Percentiles rank a stretch among this genome's conserved stretches.
Evolutionary conservation across 768 basidiomycete species (phyloP).

Genomic region (Kwoniella dejecticola): DNA sequence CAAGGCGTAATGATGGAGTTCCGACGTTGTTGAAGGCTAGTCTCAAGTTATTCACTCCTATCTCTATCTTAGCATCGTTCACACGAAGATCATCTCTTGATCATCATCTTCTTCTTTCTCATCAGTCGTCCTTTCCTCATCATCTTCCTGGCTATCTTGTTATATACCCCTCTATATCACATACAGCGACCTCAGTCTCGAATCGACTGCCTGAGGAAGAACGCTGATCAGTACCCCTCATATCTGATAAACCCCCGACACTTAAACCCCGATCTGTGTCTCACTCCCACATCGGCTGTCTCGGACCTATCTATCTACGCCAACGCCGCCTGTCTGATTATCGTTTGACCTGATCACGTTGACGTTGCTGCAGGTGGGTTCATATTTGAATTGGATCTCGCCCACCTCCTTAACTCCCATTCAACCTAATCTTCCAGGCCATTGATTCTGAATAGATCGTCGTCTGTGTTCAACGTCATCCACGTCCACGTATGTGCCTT

Average conservation of each 20-base stretch:
- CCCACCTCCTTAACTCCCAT: background rate
- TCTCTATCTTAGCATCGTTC: constrained; percentile 1
- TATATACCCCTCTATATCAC: background rate
- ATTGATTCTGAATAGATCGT: background rate
- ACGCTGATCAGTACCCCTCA: too few relatives aligned
- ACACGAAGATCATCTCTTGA: background rate
- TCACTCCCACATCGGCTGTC: constrained; percentile 20
- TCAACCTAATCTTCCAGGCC: background rate
- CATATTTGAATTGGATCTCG: background rate
- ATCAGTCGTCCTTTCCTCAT: background rate
- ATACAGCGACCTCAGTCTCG: too few relatives aligned
- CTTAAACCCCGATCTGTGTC: constrained; percentile 1
- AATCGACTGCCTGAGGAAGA: too few relatives aligned
- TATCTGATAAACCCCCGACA: background rate
- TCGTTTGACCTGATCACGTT: constrained; percentile 1
- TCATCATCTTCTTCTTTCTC: background rate
- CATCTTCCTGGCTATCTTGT: too few relatives aligned
- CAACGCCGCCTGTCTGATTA: constrained; percentile 9
- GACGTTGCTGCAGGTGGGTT: constrained; percentile 8
- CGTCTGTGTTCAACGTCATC: background rate
- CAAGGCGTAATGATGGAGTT: background rate
- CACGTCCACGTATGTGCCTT: background rate
- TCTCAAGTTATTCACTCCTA: constrained; percentile 3
- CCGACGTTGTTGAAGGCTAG: background rate
- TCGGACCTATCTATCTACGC: constrained; percentile 11